Base-by-base conservation (phyloP, 352 stramenopile genomes). In the Pythium rishiriense region DNA sequence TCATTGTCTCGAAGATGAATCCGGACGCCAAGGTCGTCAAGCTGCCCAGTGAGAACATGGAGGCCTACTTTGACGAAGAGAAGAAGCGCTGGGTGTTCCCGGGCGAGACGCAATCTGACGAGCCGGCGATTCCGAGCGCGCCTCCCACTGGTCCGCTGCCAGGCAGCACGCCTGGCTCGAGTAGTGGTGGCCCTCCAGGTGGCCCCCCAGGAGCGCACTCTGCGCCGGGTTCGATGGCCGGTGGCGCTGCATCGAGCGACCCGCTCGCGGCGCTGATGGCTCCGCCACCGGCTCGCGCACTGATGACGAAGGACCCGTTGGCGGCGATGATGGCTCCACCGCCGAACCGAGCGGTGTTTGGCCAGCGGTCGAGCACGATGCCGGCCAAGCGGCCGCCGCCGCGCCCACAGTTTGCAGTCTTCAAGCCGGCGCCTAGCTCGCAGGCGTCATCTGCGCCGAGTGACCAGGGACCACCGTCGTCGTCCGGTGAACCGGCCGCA, bases 21-120 rank as follows among this genome's bases (percentile, higher is more conserved):
- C 84, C 87, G 1, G 87, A 96, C 24, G 85, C 69, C 21, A 96
- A 92, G 71, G 80, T 91, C 3, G 88, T 79, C 45, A 86, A 95
- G 53, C 73, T 95, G 15, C n/a, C n/a, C n/a, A 81, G 83, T 2
- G 73, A 84, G 63, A 72, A 93, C 11, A 87, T 91, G 84, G 78
- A 91, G 43, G 86, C 83, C 10, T 93, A 93, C 58, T 96, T 78
- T 49, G 84, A 91, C 62, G 73, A 96, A 60, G 70, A 90, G 29
- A 78, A 82, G 43, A 93, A 96, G 68, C 77, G 86, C n/a, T 96
- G 88, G 88, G 76, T 96, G 7, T 95, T 96, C 67, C 88, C 88
- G 42, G 88, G 82, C 24, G 88, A 94, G 72, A 77, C 74, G 1
- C 72, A 78, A n/a, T 49, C 72, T 1, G 86, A 92, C 22, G 85